Percentiles rank a stretch among this genome's conserved stretches.
These are phyloP conservation scores for Candida sanyiensis DNA, from an alignment of 805 yeast genomes.

Conservation along the genomic window DNA sequence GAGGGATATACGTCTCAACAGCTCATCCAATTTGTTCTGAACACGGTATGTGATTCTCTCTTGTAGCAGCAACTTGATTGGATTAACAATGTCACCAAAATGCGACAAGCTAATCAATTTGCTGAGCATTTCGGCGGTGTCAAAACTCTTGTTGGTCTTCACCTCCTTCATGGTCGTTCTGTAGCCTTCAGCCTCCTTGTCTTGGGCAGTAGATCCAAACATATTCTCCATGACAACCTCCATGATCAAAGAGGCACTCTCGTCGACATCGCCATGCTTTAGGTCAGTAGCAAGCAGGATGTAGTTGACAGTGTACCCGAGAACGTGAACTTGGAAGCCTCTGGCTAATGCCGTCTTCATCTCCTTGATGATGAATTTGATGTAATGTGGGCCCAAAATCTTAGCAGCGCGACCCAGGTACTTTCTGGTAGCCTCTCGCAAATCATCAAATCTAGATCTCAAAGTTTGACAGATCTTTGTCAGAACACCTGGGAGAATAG, in stretches of 20 bases:
- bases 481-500: constrained; percentile 72
- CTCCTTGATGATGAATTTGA: constrained; percentile 72
- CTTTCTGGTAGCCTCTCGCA: constrained; percentile 81
- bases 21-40: constrained; percentile 72
- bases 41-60: constrained; percentile 63
- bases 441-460: constrained; percentile 77
- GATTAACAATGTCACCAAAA: constrained; percentile 57
- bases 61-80: constrained; percentile 56
- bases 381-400: constrained; percentile 66
- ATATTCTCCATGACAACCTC: constrained; percentile 84
- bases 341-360: constrained; percentile 70
- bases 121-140: constrained; percentile 76
- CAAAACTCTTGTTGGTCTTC: constrained; percentile 81
- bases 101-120: constrained; percentile 51
- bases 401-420: constrained; percentile 59
- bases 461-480: constrained; percentile 86
- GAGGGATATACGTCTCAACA: constrained; percentile 67
- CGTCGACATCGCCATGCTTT: constrained; percentile 70
- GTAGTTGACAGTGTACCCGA: constrained; percentile 81
- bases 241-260: constrained; percentile 52
- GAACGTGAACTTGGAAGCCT: constrained; percentile 91
- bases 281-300: constrained; percentile 53
- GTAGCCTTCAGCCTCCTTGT: constrained; percentile 92
- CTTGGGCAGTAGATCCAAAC: constrained; percentile 88
- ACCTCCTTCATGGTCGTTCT: constrained; percentile 83